Percentiles rank a stretch among this genome's conserved stretches.
These are phyloP conservation scores for Eucalyptus regnans DNA, from an alignment of 345 rosid species.

Conservation along the genomic window DNA sequence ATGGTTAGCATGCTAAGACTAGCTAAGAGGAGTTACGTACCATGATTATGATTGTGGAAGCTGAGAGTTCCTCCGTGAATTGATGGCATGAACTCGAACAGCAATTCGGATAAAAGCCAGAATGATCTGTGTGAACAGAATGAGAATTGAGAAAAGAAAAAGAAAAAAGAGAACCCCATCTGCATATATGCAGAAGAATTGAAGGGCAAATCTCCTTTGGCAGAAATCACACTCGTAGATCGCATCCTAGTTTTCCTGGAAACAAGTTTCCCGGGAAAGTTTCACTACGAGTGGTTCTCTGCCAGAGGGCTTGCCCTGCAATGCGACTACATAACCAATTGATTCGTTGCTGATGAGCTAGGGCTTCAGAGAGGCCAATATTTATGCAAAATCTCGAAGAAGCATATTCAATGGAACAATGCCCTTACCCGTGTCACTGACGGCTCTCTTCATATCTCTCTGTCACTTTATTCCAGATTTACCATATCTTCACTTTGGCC, in stretches of 20 bases:
- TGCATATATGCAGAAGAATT: not conserved
- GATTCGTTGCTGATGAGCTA: not conserved
- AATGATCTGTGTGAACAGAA: not conserved
- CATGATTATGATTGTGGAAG: not conserved
- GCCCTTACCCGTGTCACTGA: not conserved
- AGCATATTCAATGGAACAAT: not conserved
- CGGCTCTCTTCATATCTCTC: not conserved
- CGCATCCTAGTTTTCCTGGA: not conserved
- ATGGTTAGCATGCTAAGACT: not conserved
- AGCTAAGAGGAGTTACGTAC: not conserved
- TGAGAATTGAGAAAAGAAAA: not conserved
- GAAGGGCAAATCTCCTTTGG: slow-evolving; percentile 28
- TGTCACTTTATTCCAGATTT: not conserved
- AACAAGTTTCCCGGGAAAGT: not conserved
- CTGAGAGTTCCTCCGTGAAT: not conserved
- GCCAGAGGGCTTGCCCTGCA: not conserved
- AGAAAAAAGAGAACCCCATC: not conserved
- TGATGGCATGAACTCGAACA: not conserved
- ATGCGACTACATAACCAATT: not conserved
- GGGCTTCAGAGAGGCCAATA: not conserved
- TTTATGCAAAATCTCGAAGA: not conserved
- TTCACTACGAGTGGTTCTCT: not conserved
- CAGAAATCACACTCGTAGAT: slow-evolving; percentile 3
- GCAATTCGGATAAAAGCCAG: not conserved
- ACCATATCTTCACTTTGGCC: not conserved